Base-by-base conservation (phyloP, 1,284 basidiomycete species). In the Trichosporon asahii region DNA sequence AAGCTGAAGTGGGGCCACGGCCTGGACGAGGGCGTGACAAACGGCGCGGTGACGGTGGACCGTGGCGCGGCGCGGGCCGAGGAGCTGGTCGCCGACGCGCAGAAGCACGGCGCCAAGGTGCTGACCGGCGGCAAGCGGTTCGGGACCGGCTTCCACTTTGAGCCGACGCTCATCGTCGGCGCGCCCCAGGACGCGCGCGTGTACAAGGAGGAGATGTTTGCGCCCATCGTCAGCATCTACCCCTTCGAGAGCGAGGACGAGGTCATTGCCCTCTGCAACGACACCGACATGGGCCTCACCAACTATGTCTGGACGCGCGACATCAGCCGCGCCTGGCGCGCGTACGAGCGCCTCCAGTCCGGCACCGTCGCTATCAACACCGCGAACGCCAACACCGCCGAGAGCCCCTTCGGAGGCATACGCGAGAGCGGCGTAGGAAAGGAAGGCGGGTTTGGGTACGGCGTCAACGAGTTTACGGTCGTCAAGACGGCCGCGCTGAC, bases 221-320 rank as follows among this genome's bases (percentile, higher is more conserved):
- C 92, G 0, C 93, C 93, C 0, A 76, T 85, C 61, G 80, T 82
- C 18, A 82, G 80, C 53, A 73, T 86, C 7, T 84, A 84, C 79
- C 90, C 90, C 77, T 98, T 98, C 79, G 89, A 93, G 79, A 93
- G 90, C 0, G 95, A 98, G 83, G 92, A 94, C 63, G 91, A 98
- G 81, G 94, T 94, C 1, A 85, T 98, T 66, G 86, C 86, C 73
- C 84, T 91, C 66, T 94, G 94, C 46, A 98, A 98, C 82, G 85
- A 89, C 74, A 88, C 90, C 0, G 88, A 91, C 33, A 89, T 92
- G 60, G 95, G 95, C 0, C 86, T 98, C 15, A 94, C 94, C 5
- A 93, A 93, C 67, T 95, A 95, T 81, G 93, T 96, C 85, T 96
- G 88, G 85, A 93, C 92, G 49, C 85, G 90, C 68, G 94, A 98